These are phyloP conservation scores for Dothidotthia symphoricarpi DNA, from an alignment of 2,329 filamentous ascomycete genomes.

Conservation along the genomic window DNA sequence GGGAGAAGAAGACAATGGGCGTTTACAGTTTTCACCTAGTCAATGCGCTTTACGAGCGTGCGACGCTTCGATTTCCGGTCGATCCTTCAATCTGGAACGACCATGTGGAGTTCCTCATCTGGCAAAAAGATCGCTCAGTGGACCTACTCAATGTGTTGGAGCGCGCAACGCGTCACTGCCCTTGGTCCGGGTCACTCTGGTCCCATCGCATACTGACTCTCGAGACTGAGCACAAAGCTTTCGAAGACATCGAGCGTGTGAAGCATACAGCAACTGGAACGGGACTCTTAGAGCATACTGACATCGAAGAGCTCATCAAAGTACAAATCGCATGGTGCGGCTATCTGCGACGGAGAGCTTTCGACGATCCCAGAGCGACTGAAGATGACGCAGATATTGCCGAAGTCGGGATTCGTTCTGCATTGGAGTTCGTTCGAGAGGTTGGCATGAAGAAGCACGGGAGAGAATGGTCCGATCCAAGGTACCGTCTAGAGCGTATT, in stretches of 20 bases:
- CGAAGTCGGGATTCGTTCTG: slow-evolving; percentile 82
- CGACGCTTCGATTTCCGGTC: slow-evolving; percentile 69
- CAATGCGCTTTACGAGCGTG: slow-evolving; percentile 72
- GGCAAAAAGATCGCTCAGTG: slow-evolving; percentile 47
- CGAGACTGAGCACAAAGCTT: slow-evolving; percentile 73
- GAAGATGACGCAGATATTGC: slow-evolving; percentile 82
- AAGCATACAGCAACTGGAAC: slow-evolving; percentile 91
- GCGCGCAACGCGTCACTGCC: slow-evolving; percentile 83
- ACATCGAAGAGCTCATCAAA: slow-evolving; percentile 83
- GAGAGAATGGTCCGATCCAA: slow-evolving; percentile 74
- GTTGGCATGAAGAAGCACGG: slow-evolving; percentile 76
- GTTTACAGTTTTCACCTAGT: slow-evolving; percentile 54
- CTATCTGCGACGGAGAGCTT: slow-evolving; percentile 82
- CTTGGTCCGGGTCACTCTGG: slow-evolving; percentile 91
- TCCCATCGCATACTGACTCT: slow-evolving; percentile 82
- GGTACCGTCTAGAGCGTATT: slow-evolving; percentile 85
- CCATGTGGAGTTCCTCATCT: slow-evolving; percentile 70
- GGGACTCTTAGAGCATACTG: slow-evolving; percentile 77
- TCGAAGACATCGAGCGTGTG: slow-evolving; percentile 79
- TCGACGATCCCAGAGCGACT: slow-evolving; percentile 66
- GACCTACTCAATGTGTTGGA: slow-evolving; percentile 69
- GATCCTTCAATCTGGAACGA: slow-evolving; percentile 80
- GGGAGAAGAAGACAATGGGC: slow-evolving; percentile 68
- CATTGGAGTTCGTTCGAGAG: slow-evolving; percentile 78
- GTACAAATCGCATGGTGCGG: slow-evolving; percentile 95